Conservation (phyloP, 805 yeast genomes). For the Candida taoyuanica region DNA sequence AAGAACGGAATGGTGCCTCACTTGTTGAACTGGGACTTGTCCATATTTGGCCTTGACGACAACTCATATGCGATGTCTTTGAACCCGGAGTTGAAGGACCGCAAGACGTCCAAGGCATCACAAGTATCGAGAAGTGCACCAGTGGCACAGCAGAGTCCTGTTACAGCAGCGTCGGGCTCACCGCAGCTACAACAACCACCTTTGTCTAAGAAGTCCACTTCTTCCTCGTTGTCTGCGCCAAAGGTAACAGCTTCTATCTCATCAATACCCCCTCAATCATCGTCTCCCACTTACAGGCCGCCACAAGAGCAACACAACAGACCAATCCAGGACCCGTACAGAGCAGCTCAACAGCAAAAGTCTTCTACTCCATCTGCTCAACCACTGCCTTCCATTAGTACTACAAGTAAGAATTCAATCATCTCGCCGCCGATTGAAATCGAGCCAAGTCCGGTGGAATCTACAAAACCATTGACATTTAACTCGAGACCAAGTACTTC, state of each 20-base stretch:
- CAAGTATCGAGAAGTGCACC: neutral
- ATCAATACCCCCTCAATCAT: no score
- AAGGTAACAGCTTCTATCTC: no score
- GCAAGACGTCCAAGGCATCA: neutral
- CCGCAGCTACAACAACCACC: no score
- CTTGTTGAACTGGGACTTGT: slow-evolving; percentile 47
- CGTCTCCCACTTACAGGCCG: no score
- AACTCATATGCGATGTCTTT: slow-evolving; percentile 29
- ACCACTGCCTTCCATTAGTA: neutral
- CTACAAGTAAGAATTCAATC: neutral
- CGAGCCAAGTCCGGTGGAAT: neutral
- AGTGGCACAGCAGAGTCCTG: neutral
- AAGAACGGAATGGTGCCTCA: slow-evolving; percentile 53
- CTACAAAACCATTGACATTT: slow-evolving; percentile 1
- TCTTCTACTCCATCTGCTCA: neutral
- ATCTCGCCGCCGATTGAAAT: neutral
- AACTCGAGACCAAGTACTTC: neutral
- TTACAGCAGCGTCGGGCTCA: no score
- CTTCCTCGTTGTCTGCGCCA: no score
- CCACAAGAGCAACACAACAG: no score
- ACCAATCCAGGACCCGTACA: no score
- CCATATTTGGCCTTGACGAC: slow-evolving; percentile 36
- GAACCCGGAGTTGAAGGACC: slow-evolving; percentile 11
- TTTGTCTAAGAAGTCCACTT: no score
- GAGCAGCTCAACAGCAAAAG: no score